Percentiles rank a stretch among this genome's conserved stretches.
These are phyloP conservation scores for Acanthamoeba royreba DNA, from an alignment of 208 protist genomes.

Conservation along the genomic window DNA sequence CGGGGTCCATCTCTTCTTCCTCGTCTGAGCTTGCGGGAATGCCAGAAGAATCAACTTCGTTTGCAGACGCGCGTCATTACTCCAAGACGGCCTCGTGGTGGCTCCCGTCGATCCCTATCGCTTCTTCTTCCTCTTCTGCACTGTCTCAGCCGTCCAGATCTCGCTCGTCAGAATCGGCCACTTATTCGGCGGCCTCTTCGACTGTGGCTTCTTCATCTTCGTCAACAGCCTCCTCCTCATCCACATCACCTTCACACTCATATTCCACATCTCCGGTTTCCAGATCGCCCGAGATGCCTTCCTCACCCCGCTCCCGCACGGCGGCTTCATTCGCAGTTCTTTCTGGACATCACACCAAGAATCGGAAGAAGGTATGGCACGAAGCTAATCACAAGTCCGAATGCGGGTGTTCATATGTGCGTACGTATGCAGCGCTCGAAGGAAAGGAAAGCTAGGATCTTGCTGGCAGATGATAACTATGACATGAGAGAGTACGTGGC, in stretches of 20 bases:
- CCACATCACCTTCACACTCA: too few species aligned
- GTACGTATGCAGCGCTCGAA: too few species aligned
- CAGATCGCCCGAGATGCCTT: not conserved
- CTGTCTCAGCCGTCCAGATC: not conserved
- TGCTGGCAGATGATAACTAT: constrained; percentile 7
- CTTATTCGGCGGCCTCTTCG: too few species aligned
- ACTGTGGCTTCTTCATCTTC: not conserved
- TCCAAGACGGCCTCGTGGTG: not conserved
- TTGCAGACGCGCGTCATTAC: not conserved
- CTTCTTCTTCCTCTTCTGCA: not conserved
- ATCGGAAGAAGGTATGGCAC: not conserved
- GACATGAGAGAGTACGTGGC: constrained; percentile 26
- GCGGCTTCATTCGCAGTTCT: not conserved
- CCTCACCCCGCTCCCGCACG: not conserved
- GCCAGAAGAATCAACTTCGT: not conserved
- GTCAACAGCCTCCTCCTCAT: not conserved
- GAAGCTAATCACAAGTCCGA: too few species aligned
- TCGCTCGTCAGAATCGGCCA: not conserved
- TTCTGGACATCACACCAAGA: not conserved
- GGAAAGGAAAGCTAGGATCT: too few species aligned
- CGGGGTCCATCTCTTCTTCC: too few species aligned
- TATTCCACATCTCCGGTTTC: too few species aligned
- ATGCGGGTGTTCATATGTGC: too few species aligned
- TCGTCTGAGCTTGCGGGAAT: not conserved
- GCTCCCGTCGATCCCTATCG: not conserved